Evolutionary conservation across 768 basidiomycete species (phyloP).

Genomic region (Russula ochroleuca): DNA sequence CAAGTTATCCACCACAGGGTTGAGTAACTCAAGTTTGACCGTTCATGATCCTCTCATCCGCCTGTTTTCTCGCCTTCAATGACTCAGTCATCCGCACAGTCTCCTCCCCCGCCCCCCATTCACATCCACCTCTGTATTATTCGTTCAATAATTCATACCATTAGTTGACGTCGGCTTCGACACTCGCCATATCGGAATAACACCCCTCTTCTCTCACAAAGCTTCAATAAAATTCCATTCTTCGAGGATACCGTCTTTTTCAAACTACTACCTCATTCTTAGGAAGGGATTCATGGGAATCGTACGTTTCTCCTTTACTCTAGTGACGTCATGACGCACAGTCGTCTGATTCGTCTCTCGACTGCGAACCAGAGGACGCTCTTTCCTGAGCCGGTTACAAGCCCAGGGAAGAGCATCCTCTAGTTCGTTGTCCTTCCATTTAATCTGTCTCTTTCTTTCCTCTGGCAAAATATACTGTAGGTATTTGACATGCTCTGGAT

Average conservation of each 20-base stretch:
- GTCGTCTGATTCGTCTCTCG: background rate
- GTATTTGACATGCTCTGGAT: background rate
- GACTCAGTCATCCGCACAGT: background rate
- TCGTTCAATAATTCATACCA: too few relatives aligned
- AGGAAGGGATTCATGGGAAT: background rate
- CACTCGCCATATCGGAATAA: background rate
- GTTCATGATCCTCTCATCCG: background rate
- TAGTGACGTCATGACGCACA: too few relatives aligned
- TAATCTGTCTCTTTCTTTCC: background rate
- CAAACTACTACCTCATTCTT: too few relatives aligned
- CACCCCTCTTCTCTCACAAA: background rate
- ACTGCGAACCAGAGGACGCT: background rate
- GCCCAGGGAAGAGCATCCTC: background rate
- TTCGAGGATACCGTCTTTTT: background rate
- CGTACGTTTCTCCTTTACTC: background rate
- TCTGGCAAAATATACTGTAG: background rate
- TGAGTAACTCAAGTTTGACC: background rate
- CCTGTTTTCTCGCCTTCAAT: background rate
- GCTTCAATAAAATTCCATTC: background rate
- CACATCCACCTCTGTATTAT: too few relatives aligned
- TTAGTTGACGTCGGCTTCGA: too few relatives aligned
- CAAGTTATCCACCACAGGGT: background rate
- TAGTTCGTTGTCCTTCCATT: background rate
- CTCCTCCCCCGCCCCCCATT: too few relatives aligned
- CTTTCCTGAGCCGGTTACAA: background rate